Conservation (phyloP, 345 rosid genomes). For the Tarenaya hassleriana region DNA sequence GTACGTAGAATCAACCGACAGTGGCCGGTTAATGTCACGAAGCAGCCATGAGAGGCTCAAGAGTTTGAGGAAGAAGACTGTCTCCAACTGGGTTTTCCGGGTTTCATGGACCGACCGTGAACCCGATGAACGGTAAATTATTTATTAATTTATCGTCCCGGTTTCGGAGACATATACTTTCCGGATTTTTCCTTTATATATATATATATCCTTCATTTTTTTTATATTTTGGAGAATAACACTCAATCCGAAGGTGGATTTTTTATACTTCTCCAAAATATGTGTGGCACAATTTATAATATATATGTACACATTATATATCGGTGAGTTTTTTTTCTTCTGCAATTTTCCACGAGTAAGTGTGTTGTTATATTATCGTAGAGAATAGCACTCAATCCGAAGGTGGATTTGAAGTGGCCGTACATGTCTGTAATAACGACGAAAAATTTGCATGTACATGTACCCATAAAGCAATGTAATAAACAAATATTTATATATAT, state of each 20-base stretch:
- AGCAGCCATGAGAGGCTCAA: conserved; percentile 43
- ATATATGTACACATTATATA: conserved; percentile 13
- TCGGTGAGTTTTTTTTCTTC: conserved; percentile 28
- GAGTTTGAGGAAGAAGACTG: conserved; percentile 43
- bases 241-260: no score
- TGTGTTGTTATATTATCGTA: conserved; percentile 11
- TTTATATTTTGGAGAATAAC: conserved; percentile 35
- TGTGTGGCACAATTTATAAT: conserved; percentile 18
- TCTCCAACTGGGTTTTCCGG: conserved; percentile 70
- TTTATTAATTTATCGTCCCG: conserved; percentile 2
- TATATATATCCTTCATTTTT: conserved; percentile 21
- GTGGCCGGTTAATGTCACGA: conserved; percentile 27
- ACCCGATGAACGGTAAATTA: conserved; percentile 44
- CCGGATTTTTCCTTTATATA: conserved; percentile 16
- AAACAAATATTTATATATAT: conserved; percentile 18
- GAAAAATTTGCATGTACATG: conserved; percentile 24
- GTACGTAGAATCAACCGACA: conserved; percentile 40
- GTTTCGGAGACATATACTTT: not conserved
- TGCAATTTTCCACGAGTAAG: conserved; percentile 29
- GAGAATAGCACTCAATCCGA: conserved; percentile 42
- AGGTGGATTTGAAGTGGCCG: conserved; percentile 45
- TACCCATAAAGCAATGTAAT: not conserved
- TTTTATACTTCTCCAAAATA: conserved; percentile 33
- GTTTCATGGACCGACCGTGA: conserved; percentile 57
- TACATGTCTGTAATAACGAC: conserved; percentile 26